Evolutionary conservation across 139 green algal genomes (phyloP).

Genomic region (Prasinococcaceae sp.): DNA sequence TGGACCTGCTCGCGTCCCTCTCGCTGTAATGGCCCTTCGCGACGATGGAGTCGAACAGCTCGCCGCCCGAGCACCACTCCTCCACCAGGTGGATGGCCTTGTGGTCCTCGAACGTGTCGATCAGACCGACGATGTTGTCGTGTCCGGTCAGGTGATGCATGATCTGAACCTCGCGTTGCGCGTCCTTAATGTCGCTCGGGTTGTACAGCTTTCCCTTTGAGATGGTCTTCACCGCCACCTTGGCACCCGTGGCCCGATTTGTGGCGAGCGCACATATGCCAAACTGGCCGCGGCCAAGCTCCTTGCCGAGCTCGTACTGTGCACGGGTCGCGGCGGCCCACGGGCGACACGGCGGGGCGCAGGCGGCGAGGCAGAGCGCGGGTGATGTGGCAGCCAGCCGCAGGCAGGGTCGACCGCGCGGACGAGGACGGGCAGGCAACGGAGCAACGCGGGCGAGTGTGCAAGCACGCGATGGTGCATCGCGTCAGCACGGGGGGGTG

Average conservation of each 20-base stretch:
- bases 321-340: too few species aligned
- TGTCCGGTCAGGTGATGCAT: constrained; percentile 78
- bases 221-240: constrained; percentile 72
- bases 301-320: constrained; percentile 12
- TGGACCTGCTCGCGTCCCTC: constrained; percentile 58
- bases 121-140: constrained; percentile 71
- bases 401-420: too few species aligned
- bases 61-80: constrained; percentile 76
- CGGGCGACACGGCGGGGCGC: too few species aligned
- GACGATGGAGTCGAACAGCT: constrained; percentile 91
- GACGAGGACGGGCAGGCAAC: too few species aligned
- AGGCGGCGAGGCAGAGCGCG: too few species aligned
- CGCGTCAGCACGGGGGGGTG: too few species aligned
- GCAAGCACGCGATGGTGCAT: too few species aligned
- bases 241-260: constrained; percentile 36
- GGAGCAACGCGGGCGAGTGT: too few species aligned
- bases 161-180: constrained; percentile 84
- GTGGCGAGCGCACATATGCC: background rate
- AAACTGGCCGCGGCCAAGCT: constrained; percentile 8
- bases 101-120: too few species aligned
- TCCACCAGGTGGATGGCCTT: constrained; percentile 51
- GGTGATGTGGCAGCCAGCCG: too few species aligned
- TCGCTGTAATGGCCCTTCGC: constrained; percentile 65
- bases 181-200: constrained; percentile 93
- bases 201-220: constrained; percentile 83